Base-by-base conservation (phyloP, 1,139 yeast genomes). In the Kodamaea arcana region DNA sequence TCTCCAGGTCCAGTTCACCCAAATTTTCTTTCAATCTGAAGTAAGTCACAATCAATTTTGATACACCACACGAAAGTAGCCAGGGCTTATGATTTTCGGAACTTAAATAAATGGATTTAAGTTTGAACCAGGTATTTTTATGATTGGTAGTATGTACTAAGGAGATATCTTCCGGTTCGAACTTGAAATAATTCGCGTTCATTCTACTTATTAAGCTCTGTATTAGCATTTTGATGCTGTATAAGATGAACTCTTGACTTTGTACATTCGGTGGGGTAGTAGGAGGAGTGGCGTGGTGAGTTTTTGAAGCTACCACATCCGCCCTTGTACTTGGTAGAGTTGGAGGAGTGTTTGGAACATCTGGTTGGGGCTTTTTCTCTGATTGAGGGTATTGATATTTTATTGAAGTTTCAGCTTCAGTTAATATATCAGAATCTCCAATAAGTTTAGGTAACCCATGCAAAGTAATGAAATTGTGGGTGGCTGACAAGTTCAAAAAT, bases 401-500 rank as follows among this genome's bases (percentile, higher is more conserved):
- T 15, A 38, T 35, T 4, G 39, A 36, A 4, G 32, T 32, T 21
- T 39, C 40, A 15, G 36, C 37, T n/a, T 39, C 38, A 4, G 17
- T 44, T 20, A 38, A 38, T 7, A 30, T 36, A n/a, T 27, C 32
- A 2, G 40, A 32, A 29, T 43, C 52, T 2, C 55, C 62, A 12
- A 30, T 24, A 3, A 51, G 40, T 24, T 40, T 47, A 0, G 60
- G 59, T 1, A 59, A 27, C 1, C 40, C 31, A 2, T 31, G 36
- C 5, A 53, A 28, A 12, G 45, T 41, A 10, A 60, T 39, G 44
- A 51, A 27, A 12, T 42, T 33, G 27, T 48, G 46, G 4, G 44
- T 30, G 3, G 47, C 25, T 3, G 48, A 45, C n/a, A 68, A 36
- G 39, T 69, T 69, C 3, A 65, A 29, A 40, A 72, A 71, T 2